A percentile compares a stretch with the other conserved stretches of the same genome.
phyloP scores from a whole-genome alignment of 306 rosid species.

The Alnus glutinosa region DNA sequence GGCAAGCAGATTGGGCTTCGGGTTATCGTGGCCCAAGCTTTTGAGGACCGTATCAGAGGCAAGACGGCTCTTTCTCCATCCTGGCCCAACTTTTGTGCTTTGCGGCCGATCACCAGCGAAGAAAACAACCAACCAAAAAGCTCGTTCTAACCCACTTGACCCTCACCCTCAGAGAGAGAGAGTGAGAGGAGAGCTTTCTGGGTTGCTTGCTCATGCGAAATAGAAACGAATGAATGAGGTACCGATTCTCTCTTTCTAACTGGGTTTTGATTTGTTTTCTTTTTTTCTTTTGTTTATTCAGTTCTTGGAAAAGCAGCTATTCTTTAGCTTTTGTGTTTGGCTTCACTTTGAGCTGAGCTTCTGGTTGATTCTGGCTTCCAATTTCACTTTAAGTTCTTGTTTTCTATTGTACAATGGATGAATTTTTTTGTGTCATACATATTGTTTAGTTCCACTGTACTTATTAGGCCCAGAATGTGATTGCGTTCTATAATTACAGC shows the following conservation, averaged over 20 bases:
- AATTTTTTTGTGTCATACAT: neutral
- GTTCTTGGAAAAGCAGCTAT: neutral
- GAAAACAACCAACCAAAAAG: neutral
- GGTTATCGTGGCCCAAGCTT: no score
- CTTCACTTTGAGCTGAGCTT: neutral
- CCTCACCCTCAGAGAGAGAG: neutral
- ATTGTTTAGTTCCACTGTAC: neutral
- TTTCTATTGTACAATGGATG: neutral
- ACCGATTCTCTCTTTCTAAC: neutral
- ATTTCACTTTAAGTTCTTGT: neutral
- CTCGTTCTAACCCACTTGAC: neutral
- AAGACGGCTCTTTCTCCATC: no score
- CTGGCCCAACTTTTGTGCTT: no score
- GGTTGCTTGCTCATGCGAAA: conserved; percentile 9
- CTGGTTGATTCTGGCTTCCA: neutral
- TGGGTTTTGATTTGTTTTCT: neutral
- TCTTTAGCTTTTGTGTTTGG: neutral
- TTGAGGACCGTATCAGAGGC: no score
- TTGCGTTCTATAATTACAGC: neutral
- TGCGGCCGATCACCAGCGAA: neutral
- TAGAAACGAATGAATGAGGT: neutral
- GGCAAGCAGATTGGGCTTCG: no score
- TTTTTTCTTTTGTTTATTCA: neutral
- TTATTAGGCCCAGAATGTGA: neutral
- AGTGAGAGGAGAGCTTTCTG: neutral